Evolutionary conservation across 2,329 filamentous ascomycete genomes (phyloP).

Genomic region (Diaporthe vexans): DNA sequence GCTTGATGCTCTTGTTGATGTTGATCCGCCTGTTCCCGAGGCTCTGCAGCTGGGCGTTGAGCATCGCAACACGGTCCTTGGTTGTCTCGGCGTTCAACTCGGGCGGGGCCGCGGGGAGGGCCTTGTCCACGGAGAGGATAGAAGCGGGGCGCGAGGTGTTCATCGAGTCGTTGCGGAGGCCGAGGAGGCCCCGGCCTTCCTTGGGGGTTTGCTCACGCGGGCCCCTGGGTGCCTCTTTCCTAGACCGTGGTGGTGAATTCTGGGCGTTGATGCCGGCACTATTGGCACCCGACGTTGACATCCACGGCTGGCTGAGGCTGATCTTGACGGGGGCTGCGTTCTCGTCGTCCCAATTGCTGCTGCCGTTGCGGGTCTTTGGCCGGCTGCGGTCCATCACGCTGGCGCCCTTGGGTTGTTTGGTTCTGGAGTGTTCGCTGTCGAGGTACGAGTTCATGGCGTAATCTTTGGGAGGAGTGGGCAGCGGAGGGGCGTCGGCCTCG

Average conservation of each 20-base stretch:
- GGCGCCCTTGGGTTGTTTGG: conserved; percentile 32
- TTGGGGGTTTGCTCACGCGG: conserved; percentile 22
- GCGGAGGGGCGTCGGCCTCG: conserved; percentile 52
- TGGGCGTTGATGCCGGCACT: conserved; percentile 40
- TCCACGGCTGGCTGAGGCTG: conserved; percentile 53
- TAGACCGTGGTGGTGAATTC: conserved; percentile 35
- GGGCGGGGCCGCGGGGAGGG: conserved; percentile 72
- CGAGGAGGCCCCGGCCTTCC: conserved; percentile 2
- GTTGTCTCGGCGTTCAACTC: conserved; percentile 64
- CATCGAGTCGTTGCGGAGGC: conserved; percentile 27
- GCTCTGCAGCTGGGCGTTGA: conserved; percentile 76
- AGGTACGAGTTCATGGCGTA: conserved; percentile 45
- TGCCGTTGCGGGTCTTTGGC: conserved; percentile 50
- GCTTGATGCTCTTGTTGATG: conserved; percentile 78
- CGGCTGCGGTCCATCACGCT: conserved; percentile 58
- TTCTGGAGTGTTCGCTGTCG: conserved; percentile 18
- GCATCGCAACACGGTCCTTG: conserved; percentile 74
- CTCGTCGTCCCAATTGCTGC: conserved; percentile 43
- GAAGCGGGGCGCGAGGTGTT: conserved; percentile 48
- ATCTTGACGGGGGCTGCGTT: conserved; percentile 50
- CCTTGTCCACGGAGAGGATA: conserved; percentile 63
- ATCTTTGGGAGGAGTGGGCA: conserved; percentile 54
- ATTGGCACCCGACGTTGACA: conserved; percentile 46
- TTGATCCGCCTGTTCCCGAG: conserved; percentile 78
- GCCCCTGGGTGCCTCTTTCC: conserved; percentile 6